Evolutionary conservation across 805 yeast species (phyloP), one percentile per base, ranked within the genome.

Genomic region (Candida saitoana): DNA sequence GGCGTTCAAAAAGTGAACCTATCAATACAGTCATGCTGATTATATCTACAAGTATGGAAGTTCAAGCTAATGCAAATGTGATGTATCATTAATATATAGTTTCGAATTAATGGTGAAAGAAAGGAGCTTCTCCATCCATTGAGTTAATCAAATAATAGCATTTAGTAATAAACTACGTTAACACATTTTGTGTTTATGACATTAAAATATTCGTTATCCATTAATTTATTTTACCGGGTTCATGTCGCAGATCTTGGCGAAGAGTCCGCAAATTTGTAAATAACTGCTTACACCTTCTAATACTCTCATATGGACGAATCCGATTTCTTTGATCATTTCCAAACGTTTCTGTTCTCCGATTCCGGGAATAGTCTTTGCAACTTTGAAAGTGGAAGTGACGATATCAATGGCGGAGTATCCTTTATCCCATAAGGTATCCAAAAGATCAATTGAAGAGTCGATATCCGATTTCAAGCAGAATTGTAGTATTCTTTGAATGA

Each of bases 331-430:
- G 49, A 93, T 82, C 57, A 84, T 76, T 45, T 84, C 91, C 46
- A 93, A 69, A 48, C 95, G 68, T 42, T 70, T 72, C 39, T 73
- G 73, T 57, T 93, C 98, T 33, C 71, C 74, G 6, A 87, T 67
- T 15, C 80, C 82, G 6, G 75, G 80, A 45, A 93, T 56, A 2
- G 84, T 77, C 63, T 90, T 91, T 19, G 88, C 77, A 7, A 93
- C 98, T 48, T 87, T 78, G 67, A 93, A 93, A 55, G 90, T 79
- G 42, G 95, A 89, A 1, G 95, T 82, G 3, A 90, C 88, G 34
- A 93, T 87, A 63, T 93, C 99, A 19, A 88, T 86, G 0, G 96
- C 93, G 11, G 91, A 82, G 60, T 91, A 93, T 4, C 99, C 99
- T 57, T 87, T 87, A 29, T 66, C 71, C 96, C 97, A 91, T 22